phyloP scores from a whole-genome alignment of 148 eudicot genomes.

The Vaccinium corymbosum region DNA sequence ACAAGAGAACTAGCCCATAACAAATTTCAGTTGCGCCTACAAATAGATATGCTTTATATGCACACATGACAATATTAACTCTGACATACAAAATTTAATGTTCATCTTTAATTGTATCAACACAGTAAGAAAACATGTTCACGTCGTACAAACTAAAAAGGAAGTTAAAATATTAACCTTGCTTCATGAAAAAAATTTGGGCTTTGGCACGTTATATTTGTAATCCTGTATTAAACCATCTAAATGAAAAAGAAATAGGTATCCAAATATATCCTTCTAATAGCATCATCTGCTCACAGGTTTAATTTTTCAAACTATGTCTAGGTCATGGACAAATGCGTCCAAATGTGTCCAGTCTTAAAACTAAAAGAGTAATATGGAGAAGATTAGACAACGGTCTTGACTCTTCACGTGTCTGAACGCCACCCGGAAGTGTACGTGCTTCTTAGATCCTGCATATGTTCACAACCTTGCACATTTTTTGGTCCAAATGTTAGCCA shows the following conservation, averaged over 20 bases:
- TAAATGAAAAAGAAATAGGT: not conserved
- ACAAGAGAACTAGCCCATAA: too few relatives aligned
- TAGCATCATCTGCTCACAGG: not conserved
- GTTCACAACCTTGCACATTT: not conserved
- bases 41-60: too few relatives aligned
- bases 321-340: not conserved
- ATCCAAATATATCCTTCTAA: not conserved
- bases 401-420: not conserved
- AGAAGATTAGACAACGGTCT: not conserved
- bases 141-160: not conserved
- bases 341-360: not conserved
- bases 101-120: not conserved
- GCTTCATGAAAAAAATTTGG: not conserved
- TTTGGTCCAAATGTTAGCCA: not conserved
- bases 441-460: not conserved
- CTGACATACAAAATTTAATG: too few relatives aligned
- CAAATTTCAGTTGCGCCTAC: too few relatives aligned
- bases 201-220: not conserved
- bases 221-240: not conserved
- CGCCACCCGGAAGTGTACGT: not conserved
- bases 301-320: not conserved
- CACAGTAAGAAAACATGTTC: not conserved
- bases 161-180: not conserved
- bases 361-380: not conserved
- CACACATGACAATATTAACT: too few relatives aligned